Conservation (phyloP, 2,329 filamentous ascomycete species). For the Aspergillus eucalypticola region DNA sequence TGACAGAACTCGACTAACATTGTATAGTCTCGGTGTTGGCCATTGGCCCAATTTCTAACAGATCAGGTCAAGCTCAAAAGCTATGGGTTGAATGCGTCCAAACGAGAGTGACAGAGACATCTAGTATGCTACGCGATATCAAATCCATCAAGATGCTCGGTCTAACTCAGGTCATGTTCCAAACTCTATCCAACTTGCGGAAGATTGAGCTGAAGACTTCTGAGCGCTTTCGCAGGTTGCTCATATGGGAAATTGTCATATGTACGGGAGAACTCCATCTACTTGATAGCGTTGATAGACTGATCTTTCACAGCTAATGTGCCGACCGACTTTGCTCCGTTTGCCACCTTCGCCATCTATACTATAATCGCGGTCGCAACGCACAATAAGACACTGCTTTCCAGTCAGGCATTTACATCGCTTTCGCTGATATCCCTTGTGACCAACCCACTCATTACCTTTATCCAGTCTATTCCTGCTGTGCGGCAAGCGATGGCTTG, state of each 20-base stretch:
- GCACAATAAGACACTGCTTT: conserved; percentile 19
- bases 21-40: not conserved
- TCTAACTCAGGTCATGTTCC: conserved; percentile 33
- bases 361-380: conserved; percentile 19
- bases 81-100: not conserved
- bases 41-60: conserved; percentile 7
- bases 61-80: not conserved
- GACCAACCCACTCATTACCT: conserved; percentile 24
- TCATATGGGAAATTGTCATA: conserved; percentile 12
- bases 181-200: conserved; percentile 27
- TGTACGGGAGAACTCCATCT: conserved; percentile 5
- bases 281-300: not conserved
- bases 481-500: conserved; percentile 42
- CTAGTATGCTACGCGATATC: conserved; percentile 36
- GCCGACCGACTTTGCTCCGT: conserved; percentile 30
- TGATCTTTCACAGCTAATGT: conserved; percentile 13
- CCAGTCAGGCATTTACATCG: conserved; percentile 26
- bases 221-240: conserved; percentile 14
- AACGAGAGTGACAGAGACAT: conserved; percentile 8
- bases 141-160: conserved; percentile 49
- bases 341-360: conserved; percentile 29
- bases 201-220: conserved; percentile 15
- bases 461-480: conserved; percentile 31
- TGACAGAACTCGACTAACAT: not conserved
- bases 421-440: conserved; percentile 29